Percentiles rank a stretch among this genome's conserved stretches.
Evolutionary conservation across 176 grass and related monocot genomes (phyloP).

Genomic region (Zoysia pacifica): DNA sequence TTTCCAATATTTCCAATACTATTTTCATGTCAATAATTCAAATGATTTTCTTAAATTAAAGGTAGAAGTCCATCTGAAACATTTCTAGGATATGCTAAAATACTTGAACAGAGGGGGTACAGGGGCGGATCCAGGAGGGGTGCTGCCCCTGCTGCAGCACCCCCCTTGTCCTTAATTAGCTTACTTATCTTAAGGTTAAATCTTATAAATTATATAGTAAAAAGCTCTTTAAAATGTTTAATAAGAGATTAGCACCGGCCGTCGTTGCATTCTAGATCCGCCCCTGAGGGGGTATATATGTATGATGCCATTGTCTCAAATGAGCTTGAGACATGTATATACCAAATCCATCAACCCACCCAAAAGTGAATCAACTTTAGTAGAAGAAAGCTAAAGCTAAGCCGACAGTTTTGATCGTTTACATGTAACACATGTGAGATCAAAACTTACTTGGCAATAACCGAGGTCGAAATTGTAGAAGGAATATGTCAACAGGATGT

Average conservation of each 20-base stretch:
- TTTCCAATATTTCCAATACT: not conserved
- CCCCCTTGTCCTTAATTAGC: too few relatives aligned
- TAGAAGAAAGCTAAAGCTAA: not conserved
- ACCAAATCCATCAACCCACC: not conserved
- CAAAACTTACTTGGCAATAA: constrained; percentile 90
- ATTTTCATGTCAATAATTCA: not conserved
- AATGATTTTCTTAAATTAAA: not conserved
- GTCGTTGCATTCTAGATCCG: too few relatives aligned
- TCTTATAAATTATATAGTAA: too few relatives aligned
- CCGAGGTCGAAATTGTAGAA: constrained; percentile 99
- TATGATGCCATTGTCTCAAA: constrained; percentile 12
- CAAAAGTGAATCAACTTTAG: not conserved
- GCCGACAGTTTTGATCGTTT: not conserved
- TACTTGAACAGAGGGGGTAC: too few relatives aligned
- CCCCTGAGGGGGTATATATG: not conserved
- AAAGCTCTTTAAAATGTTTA: too few relatives aligned
- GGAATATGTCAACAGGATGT: constrained; percentile 94
- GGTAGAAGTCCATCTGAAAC: not conserved
- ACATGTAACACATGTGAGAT: constrained; percentile 2
- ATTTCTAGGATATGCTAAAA: too few relatives aligned
- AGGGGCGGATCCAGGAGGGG: too few relatives aligned
- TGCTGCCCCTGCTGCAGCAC: too few relatives aligned
- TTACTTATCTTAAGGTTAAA: too few relatives aligned
- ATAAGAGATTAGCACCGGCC: too few relatives aligned
- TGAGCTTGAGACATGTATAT: constrained; percentile 3